A percentile compares a stretch with the other conserved stretches of the same genome.
phyloP scores from a whole-genome alignment of 2,329 filamentous ascomycete species.

The Elsinoe arachidis region DNA sequence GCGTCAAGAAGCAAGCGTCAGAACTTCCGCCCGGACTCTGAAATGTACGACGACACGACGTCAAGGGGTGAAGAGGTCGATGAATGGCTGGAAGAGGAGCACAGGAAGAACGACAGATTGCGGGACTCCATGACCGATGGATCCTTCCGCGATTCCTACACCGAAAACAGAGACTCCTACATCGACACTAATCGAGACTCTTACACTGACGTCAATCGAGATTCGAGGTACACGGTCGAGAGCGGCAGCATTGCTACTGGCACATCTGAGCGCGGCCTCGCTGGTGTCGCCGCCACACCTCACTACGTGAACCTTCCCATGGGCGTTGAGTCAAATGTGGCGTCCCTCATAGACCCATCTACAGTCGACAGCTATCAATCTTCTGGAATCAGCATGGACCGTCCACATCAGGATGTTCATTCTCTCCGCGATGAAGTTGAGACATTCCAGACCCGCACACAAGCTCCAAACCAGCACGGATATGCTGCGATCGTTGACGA shows the following conservation, averaged over 20 bases:
- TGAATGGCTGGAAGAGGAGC: slow-evolving; percentile 44
- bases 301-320: slow-evolving; percentile 63
- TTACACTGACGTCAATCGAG: slow-evolving; percentile 39
- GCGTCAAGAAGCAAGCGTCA: slow-evolving; percentile 31
- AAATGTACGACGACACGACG: slow-evolving; percentile 22
- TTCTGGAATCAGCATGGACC: slow-evolving; percentile 18
- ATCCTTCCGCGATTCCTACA: slow-evolving; percentile 2
- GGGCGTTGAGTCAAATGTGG: slow-evolving; percentile 80
- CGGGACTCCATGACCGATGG: slow-evolving; percentile 35
- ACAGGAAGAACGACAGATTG: slow-evolving; percentile 53
- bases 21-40: slow-evolving; percentile 33
- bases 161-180: slow-evolving; percentile 32
- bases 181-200: slow-evolving; percentile 36
- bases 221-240: slow-evolving; percentile 47
- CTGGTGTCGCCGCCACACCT: slow-evolving; percentile 62
- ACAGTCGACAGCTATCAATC: slow-evolving; percentile 46
- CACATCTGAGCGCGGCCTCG: slow-evolving; percentile 61
- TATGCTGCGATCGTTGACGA: not conserved
- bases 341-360: slow-evolving; percentile 80
- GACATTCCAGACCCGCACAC: not conserved
- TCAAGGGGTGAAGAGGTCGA: slow-evolving; percentile 34
- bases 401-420: not conserved
- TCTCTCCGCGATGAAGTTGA: not conserved
- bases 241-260: slow-evolving; percentile 47
- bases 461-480: not conserved